phyloP scores from a whole-genome alignment of 306 rosid genomes.

The Fagus crenata region DNA sequence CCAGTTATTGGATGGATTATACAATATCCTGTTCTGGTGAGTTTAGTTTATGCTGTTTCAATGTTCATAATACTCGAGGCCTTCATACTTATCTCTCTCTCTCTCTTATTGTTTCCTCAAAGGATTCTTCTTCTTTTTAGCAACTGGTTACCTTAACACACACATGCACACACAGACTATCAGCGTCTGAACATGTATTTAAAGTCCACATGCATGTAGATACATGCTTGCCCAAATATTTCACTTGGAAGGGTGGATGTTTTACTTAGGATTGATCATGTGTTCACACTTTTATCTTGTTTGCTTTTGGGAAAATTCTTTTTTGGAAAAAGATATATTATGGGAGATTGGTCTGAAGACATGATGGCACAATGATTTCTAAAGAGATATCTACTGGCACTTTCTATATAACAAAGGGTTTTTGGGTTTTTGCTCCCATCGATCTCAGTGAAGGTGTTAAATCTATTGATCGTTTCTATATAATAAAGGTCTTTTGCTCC shows the following conservation, averaged over 20 bases:
- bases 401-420: too few relatives aligned
- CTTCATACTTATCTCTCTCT: neutral
- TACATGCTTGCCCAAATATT: neutral
- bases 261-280: neutral
- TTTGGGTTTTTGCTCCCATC: too few relatives aligned
- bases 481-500: too few relatives aligned
- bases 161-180: neutral
- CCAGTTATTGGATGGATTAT: conserved; percentile 86
- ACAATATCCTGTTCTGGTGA: conserved; percentile 69
- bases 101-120: neutral
- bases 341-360: neutral
- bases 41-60: conserved; percentile 26
- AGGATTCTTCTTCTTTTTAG: neutral
- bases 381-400: too few relatives aligned
- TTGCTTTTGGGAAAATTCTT: neutral
- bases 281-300: neutral
- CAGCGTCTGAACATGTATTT: neutral
- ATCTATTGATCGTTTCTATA: too few relatives aligned
- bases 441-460: too few relatives aligned
- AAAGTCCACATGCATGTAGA: neutral
- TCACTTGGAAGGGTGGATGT: neutral
- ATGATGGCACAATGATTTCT: neutral
- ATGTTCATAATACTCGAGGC: conserved; percentile 17
- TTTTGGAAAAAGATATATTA: too few relatives aligned
- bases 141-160: neutral